These are phyloP conservation scores for Trametes sp. DNA, from an alignment of 1,284 basidiomycete genomes.

Conservation along the genomic window DNA sequence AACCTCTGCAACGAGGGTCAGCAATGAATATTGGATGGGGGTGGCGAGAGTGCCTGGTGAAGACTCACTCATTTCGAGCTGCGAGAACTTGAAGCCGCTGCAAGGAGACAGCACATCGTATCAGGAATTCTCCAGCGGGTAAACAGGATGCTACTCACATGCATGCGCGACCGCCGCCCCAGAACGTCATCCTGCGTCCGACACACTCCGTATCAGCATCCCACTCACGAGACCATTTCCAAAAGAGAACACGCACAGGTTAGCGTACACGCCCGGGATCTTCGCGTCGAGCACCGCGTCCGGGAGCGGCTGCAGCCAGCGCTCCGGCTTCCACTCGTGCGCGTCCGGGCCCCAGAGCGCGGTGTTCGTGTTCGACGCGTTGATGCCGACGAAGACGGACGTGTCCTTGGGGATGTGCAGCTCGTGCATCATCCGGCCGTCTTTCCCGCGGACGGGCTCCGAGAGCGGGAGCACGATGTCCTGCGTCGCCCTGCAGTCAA, in stretches of 20 bases:
- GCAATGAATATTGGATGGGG: background rate
- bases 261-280: slow-evolving; percentile 31
- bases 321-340: slow-evolving; percentile 34
- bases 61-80: slow-evolving; percentile 42
- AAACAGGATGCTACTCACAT: slow-evolving; percentile 33
- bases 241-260: slow-evolving; percentile 22
- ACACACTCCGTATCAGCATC: too few relatives aligned
- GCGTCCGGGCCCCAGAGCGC: slow-evolving; percentile 33
- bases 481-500: slow-evolving; percentile 11
- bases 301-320: slow-evolving; percentile 28
- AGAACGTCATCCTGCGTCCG: slow-evolving; percentile 24
- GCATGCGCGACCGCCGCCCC: slow-evolving; percentile 39
- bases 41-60: too few relatives aligned
- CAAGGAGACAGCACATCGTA: background rate
- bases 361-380: slow-evolving; percentile 25
- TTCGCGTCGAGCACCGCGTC: slow-evolving; percentile 19
- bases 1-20: slow-evolving; percentile 22
- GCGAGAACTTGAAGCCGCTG: slow-evolving; percentile 43
- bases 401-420: slow-evolving; percentile 28
- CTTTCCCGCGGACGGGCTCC: slow-evolving; percentile 21
- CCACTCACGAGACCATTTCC: background rate
- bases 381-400: slow-evolving; percentile 25
- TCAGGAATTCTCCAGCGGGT: background rate
- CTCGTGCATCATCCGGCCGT: slow-evolving; percentile 28
- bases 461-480: slow-evolving; percentile 29